Percentiles rank a stretch among this genome's conserved stretches.
Evolutionary conservation across 257 asterid species (phyloP).

Genomic region (Lantana camara): DNA sequence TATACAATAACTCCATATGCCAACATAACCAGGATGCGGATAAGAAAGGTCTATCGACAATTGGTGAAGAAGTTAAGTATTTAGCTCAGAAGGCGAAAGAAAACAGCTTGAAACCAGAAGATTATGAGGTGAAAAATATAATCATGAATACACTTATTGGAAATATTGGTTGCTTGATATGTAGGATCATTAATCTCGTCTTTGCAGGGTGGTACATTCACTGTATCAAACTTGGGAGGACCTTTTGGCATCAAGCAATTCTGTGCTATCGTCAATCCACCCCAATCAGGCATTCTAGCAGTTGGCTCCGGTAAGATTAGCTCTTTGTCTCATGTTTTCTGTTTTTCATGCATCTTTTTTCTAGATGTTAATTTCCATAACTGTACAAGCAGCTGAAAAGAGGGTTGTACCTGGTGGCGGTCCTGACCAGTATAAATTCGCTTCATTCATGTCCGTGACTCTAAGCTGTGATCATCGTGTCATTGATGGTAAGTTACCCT

Average conservation of each 20-base stretch:
- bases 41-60: background rate
- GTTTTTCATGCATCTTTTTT: background rate
- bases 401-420: background rate
- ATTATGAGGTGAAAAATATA: background rate
- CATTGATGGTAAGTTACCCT: conserved; percentile 4
- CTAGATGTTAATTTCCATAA: background rate
- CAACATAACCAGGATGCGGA: background rate
- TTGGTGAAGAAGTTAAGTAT: conserved; percentile 2
- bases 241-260: conserved; percentile 7
- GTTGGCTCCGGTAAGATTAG: background rate
- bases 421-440: background rate
- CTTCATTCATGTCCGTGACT: background rate
- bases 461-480: conserved; percentile 1
- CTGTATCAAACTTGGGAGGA: conserved; percentile 7
- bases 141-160: background rate
- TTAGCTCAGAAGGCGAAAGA: background rate
- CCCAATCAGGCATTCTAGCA: conserved; percentile 7
- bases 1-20: background rate
- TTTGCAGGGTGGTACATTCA: conserved; percentile 1
- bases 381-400: background rate
- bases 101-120: conserved; percentile 2
- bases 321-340: background rate
- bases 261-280: background rate
- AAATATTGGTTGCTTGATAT: background rate
- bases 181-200: background rate